phyloP scores from a whole-genome alignment of 306 rosid species.

The Psophocarpus tetragonolobus region DNA sequence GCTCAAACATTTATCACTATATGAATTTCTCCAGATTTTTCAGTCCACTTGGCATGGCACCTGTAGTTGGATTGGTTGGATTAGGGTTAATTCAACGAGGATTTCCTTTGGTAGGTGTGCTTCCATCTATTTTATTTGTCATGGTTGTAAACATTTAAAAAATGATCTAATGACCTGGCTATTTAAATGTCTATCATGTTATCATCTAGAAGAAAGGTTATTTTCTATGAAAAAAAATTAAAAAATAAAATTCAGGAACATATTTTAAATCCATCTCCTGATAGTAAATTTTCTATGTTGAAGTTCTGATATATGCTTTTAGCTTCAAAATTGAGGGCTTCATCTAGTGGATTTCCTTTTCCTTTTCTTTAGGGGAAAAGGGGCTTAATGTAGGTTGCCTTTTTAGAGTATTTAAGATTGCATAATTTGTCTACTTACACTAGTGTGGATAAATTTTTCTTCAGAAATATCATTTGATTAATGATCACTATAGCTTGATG shows the following conservation, averaged over 20 bases:
- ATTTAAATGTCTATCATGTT: not conserved
- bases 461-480: not conserved
- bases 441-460: not conserved
- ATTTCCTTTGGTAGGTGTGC: constrained; percentile 63
- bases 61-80: constrained; percentile 82
- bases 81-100: constrained; percentile 79
- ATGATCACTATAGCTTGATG: not conserved
- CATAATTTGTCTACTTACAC: not conserved
- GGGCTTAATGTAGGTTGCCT: not conserved
- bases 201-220: not conserved
- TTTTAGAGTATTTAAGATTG: not conserved
- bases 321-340: not conserved
- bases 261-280: not conserved
- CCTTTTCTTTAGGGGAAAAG: not conserved
- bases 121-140: not conserved
- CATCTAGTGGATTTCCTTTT: not conserved
- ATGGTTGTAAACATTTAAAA: not conserved
- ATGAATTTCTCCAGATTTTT: constrained; percentile 59
- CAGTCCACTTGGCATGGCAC: constrained; percentile 93
- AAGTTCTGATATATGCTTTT: not conserved
- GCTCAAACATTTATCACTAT: constrained; percentile 4
- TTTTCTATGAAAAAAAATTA: not conserved
- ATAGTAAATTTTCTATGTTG: not conserved
- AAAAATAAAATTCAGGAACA: not conserved
- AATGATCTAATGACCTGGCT: not conserved